A percentile compares a stretch with the other conserved stretches of the same genome.
Conservation (phyloP, 352 stramenopile species). For the Globisporangium splendens region DNA sequence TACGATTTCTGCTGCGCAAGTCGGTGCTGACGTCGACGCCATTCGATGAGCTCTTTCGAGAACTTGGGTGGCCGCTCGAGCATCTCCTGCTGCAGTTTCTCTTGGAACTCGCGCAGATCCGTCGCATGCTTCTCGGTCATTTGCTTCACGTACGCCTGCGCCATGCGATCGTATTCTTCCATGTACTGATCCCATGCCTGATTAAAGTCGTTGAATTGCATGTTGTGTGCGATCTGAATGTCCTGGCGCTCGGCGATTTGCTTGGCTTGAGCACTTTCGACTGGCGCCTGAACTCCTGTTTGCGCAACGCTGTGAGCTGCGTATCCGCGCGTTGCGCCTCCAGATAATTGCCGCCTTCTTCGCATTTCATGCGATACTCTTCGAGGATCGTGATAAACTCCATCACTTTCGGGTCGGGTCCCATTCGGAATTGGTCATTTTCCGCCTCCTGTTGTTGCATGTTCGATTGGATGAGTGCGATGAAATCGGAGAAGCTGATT, state of each 20-base stretch:
- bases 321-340: conserved; percentile 88
- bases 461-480: conserved; percentile 47
- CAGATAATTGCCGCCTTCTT: conserved; percentile 93
- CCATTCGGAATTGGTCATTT: conserved; percentile 46
- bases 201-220: conserved; percentile 95
- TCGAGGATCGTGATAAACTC: conserved; percentile 93
- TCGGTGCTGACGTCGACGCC: conserved; percentile 90
- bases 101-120: conserved; percentile 86
- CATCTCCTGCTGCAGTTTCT: conserved; percentile 87
- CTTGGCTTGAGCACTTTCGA: conserved; percentile 87
- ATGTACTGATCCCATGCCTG: conserved; percentile 94
- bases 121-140: conserved; percentile 90
- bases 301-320: conserved; percentile 84
- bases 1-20: conserved; percentile 94
- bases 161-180: conserved; percentile 94
- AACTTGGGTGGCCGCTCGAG: conserved; percentile 89
- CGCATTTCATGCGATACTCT: conserved; percentile 93
- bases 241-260: conserved; percentile 91
- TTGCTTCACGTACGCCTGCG: conserved; percentile 92
- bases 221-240: conserved; percentile 94
- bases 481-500: conserved; percentile 66
- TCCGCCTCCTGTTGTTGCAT: conserved; percentile 42
- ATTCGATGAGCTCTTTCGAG: conserved; percentile 93
- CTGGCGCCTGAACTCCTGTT: conserved; percentile 91
- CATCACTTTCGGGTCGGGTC: conserved; percentile 88